Evolutionary conservation across 768 basidiomycete genomes (phyloP).

Genomic region (Porphyrellus cyaneotinctus): DNA sequence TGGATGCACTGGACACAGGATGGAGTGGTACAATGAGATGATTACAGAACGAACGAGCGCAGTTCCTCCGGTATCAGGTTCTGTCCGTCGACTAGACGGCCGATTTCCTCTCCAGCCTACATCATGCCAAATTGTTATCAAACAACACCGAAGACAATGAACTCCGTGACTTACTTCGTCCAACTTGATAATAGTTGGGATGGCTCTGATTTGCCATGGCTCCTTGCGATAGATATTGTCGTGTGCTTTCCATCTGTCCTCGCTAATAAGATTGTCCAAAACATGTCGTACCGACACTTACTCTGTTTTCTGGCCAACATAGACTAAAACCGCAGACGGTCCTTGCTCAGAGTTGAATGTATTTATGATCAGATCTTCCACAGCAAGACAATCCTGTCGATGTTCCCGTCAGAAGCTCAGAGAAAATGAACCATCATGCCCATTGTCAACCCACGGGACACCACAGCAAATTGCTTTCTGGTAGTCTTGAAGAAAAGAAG

Average conservation of each 20-base stretch:
- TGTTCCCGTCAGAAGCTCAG: slow-evolving; percentile 10
- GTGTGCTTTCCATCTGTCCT: slow-evolving; percentile 59
- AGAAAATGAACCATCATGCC: not conserved
- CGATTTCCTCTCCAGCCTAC: slow-evolving; percentile 27
- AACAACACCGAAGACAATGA: slow-evolving; percentile 3
- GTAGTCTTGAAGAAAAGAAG: slow-evolving; percentile 67
- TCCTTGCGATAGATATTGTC: slow-evolving; percentile 55
- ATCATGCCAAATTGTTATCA: not conserved
- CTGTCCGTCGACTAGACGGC: slow-evolving; percentile 27
- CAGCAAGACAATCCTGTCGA: slow-evolving; percentile 60
- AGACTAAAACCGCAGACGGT: slow-evolving; percentile 58
- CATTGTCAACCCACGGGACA: slow-evolving; percentile 51
- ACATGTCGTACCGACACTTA: slow-evolving; percentile 34
- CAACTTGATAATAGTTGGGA: slow-evolving; percentile 67
- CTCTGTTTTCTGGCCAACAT: slow-evolving; percentile 64
- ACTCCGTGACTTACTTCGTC: slow-evolving; percentile 43
- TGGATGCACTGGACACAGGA: slow-evolving; percentile 5
- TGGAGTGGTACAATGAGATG: not conserved
- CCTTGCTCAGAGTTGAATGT: slow-evolving; percentile 43
- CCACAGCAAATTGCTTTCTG: slow-evolving; percentile 52
- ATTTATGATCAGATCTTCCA: slow-evolving; percentile 51
- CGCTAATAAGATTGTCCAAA: not conserved
- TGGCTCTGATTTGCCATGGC: slow-evolving; percentile 55
- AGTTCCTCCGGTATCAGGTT: slow-evolving; percentile 24
- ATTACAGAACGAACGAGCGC: slow-evolving; percentile 17